These are phyloP conservation scores for Epichloe sp. DNA, from an alignment of 2,329 filamentous ascomycete genomes.

Conservation along the genomic window DNA sequence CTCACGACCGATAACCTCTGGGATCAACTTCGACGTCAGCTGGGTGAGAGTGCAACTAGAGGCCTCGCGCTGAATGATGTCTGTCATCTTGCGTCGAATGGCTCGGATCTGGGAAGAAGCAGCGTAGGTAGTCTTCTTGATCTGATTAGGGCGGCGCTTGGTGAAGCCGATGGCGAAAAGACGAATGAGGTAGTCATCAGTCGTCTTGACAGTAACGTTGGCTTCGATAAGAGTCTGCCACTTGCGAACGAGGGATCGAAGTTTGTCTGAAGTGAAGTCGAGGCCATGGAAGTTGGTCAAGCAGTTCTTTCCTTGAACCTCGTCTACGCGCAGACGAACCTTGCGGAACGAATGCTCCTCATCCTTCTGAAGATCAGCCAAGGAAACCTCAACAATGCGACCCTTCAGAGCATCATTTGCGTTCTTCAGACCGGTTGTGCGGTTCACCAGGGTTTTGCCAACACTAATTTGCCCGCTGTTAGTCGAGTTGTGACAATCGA, in stretches of 20 bases:
- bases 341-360: conserved; percentile 99
- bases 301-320: conserved; percentile 99
- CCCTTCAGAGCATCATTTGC: conserved; percentile 99
- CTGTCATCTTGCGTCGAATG: conserved; percentile 99
- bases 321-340: conserved; percentile 95
- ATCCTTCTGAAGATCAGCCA: conserved; percentile 98
- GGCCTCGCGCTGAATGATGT: conserved; percentile 97
- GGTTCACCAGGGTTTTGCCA: conserved; percentile 99
- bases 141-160: conserved; percentile 97
- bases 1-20: conserved; percentile 97
- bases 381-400: conserved; percentile 95
- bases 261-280: conserved; percentile 99
- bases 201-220: conserved; percentile 99
- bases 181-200: conserved; percentile 98
- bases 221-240: conserved; percentile 99
- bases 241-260: conserved; percentile 97
- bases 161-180: conserved; percentile 99
- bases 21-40: conserved; percentile 97
- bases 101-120: conserved; percentile 92
- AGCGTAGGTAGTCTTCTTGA: conserved; percentile 99
- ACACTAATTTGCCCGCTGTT: conserved; percentile 47
- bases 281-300: conserved; percentile 99
- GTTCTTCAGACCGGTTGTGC: conserved; percentile 99
- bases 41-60: conserved; percentile 87
- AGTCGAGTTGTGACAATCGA: neutral